Conservation (phyloP, 306 rosid genomes). For the Trifolium subterraneum region DNA sequence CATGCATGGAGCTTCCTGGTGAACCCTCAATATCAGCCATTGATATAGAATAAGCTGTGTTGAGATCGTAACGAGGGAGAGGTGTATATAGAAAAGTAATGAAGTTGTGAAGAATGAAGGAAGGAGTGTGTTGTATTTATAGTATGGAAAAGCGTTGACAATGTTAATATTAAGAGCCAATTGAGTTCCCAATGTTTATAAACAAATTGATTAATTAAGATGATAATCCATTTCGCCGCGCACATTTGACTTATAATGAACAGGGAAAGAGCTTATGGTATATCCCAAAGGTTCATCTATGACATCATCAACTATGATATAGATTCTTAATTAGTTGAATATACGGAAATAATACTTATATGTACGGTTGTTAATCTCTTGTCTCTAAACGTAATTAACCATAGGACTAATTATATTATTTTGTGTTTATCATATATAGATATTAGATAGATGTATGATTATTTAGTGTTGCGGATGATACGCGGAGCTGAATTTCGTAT, state of each 20-base stretch:
- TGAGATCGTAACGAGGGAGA: too few species aligned
- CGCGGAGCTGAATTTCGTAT: not conserved
- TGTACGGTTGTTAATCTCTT: not conserved
- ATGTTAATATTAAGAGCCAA: constrained; percentile 41
- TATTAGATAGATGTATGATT: not conserved
- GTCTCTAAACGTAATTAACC: not conserved
- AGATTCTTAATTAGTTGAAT: not conserved
- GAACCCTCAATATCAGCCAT: constrained; percentile 62
- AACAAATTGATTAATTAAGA: not conserved
- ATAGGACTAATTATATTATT: not conserved
- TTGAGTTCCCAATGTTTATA: constrained; percentile 33
- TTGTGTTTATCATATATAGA: not conserved
- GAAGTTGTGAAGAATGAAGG: constrained; percentile 15
- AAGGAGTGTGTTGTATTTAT: constrained; percentile 53
- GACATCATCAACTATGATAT: constrained; percentile 2
- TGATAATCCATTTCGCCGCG: constrained; percentile 57
- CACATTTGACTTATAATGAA: constrained; percentile 43
- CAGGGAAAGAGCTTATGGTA: constrained; percentile 52
- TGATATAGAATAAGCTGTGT: too few species aligned
- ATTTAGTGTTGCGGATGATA: not conserved
- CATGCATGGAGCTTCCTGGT: constrained; percentile 98
- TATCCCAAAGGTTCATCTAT: constrained; percentile 67
- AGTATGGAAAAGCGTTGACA: constrained; percentile 53
- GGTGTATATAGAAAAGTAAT: not conserved
- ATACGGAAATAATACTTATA: too few species aligned